These are phyloP conservation scores for Penicillium samsonianum DNA, from an alignment of 495 filamentous ascomycete genomes.

Conservation along the genomic window DNA sequence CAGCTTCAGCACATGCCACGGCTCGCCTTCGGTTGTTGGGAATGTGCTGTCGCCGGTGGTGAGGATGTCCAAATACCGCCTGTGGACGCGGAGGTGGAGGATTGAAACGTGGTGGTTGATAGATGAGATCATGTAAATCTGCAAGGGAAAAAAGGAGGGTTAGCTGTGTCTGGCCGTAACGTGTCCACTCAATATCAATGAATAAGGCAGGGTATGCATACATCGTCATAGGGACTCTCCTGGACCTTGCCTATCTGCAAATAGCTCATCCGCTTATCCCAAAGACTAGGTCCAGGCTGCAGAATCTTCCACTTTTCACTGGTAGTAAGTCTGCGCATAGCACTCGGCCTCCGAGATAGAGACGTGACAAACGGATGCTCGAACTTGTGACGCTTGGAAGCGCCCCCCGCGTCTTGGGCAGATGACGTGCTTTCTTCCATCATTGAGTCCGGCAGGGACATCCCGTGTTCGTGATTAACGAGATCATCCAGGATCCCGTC, in stretches of 20 bases:
- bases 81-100: conserved; percentile 71
- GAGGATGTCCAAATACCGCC: conserved; percentile 59
- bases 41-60: conserved; percentile 36
- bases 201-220: conserved; percentile 31
- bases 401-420: conserved; percentile 23
- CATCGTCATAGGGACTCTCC: conserved; percentile 55
- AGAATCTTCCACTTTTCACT: conserved; percentile 53
- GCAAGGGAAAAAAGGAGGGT: not conserved
- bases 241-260: conserved; percentile 65
- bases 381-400: conserved; percentile 46
- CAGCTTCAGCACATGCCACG: conserved; percentile 65
- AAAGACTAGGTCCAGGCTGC: conserved; percentile 62
- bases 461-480: conserved; percentile 26
- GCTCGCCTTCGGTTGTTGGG: conserved; percentile 50
- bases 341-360: conserved; percentile 31
- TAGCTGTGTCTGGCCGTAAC: not conserved
- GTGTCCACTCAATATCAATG: not conserved
- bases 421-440: conserved; percentile 28
- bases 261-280: conserved; percentile 79
- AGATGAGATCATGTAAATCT: conserved; percentile 81
- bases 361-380: conserved; percentile 40
- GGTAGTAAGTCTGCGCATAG: conserved; percentile 38
- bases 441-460: conserved; percentile 30
- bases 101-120: conserved; percentile 83
- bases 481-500: conserved; percentile 61